Base-by-base conservation (phyloP, 805 yeast genomes). In the Nakazawaea siamensis region DNA sequence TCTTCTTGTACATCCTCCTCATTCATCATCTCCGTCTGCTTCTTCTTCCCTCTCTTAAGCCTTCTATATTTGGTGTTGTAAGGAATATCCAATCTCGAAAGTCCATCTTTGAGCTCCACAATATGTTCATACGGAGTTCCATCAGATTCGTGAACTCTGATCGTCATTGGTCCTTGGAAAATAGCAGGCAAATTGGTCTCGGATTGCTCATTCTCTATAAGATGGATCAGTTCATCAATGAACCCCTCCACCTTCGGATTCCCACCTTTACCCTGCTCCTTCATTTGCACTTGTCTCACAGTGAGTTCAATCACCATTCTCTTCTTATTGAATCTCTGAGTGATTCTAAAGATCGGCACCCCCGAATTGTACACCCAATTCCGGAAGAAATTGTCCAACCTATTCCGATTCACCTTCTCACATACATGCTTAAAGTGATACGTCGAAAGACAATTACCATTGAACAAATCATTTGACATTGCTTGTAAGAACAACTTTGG, bases 71-170 rank as follows among this genome's bases (percentile, higher is more conserved):
- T 90, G 4, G 97, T 86, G 56, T 92, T 92, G 58, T 92, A 92
- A 51, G 86, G 97, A 31, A 92, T 86, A 50, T 92, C 98, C 29
- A 92, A 64, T 50, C 84, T 86, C 1, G 95, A 84, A 45, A 78
- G 76, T 1, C 76, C 72, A 29, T 90, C 97, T 47, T 86, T 84
- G 34, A 92, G 62, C 44, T 86, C 94, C 16, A 92, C 95, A 31
- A 92, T 90, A 54, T 92, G 99, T 50, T 92, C 99, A 51, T 92
- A 92, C 0, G 99, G 98, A 0, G 97, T 86, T 7, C 98, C 98
- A 55, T 92, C 97, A 0, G 96, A 94, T 51, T 92, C 99, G 52
- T 92, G 98, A 24, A 92, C 88, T 49, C 98, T 66, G 24, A 92
- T 84, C 0, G 99, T 92, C 83, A 92, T 85, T 0, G 97, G 96